Evolutionary conservation across 768 basidiomycete genomes (phyloP), one percentile per base, ranked within the genome.

Genomic region (Phaffia australis): DNA sequence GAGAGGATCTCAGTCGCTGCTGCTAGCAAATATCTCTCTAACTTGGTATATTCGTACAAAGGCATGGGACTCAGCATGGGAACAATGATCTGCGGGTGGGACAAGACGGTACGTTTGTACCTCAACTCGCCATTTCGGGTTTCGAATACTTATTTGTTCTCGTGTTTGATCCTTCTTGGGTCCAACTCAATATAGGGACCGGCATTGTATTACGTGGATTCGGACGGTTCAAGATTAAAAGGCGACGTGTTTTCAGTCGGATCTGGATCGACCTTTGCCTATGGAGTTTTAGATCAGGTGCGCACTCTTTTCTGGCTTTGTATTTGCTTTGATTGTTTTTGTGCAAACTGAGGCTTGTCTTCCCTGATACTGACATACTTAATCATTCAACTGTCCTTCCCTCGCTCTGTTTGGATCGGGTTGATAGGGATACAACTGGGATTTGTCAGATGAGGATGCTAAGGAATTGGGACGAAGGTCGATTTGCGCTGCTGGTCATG

Each of bases 1-100:
- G 95, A 99, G 79, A 86, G 94, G 56, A 99, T 99, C 74, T 94
- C 92, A 4, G 95, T 99, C 25, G 95, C 95, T n/a, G 95, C 95
- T 48, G 95, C 95, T 14, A 90, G 88, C 78, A 99, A 99, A 75
- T 95, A 92, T 77, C 82, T 99, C 61, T 88, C 88, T 77, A 98
- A 99, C 75, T 85, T 98, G 59, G 91, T 98, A 15, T 99, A 98
- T 77, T 82, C 86, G 65, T 99, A 98, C 81, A 99, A 98, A 78
- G 95, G 94, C 25, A 98, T 94, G 94, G 95, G 95, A 6, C 78
- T 99, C 70, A 93, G 90, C 76, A 99, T 99, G 94, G 95, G 95
- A 59, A 99, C 95, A 0, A 99, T 98, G 95, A 93, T 99, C 65
- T 97, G 93, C 73, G 95, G 95, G 30, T 98, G 93, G 92, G 95